These are phyloP conservation scores for Staphylotrichum tortipilum DNA, from an alignment of 495 filamentous ascomycete genomes.

Conservation along the genomic window DNA sequence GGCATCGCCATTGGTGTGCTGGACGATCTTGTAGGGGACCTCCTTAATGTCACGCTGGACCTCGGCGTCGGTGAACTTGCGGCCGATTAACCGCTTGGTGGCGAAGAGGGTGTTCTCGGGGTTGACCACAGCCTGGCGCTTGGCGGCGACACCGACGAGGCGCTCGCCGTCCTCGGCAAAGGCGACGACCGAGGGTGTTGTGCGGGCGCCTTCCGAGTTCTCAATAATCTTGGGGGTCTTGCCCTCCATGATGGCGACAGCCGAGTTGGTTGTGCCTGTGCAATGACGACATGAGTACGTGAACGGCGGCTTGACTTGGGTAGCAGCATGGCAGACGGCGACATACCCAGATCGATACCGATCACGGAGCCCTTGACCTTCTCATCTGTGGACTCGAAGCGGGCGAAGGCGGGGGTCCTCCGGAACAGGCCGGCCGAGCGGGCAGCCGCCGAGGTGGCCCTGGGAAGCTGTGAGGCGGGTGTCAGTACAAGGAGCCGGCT, in stretches of 20 bases:
- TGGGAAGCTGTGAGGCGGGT: conserved; percentile 42
- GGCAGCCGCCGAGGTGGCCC: conserved; percentile 35
- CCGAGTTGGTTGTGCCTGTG: conserved; percentile 92
- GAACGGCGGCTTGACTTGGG: conserved; percentile 1
- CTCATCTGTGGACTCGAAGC: conserved; percentile 75
- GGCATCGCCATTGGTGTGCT: conserved; percentile 95
- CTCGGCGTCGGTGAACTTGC: conserved; percentile 93
- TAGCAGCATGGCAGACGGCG: not conserved
- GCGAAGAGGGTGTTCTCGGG: conserved; percentile 98
- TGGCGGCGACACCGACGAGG: conserved; percentile 93
- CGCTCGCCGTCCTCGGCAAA: conserved; percentile 97
- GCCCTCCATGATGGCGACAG: conserved; percentile 96
- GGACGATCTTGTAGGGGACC: conserved; percentile 98
- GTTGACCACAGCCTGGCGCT: conserved; percentile 98
- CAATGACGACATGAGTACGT: conserved; percentile 18
- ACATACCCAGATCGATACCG: conserved; percentile 95
- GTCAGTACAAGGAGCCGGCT: conserved; percentile 8
- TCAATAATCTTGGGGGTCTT: conserved; percentile 93
- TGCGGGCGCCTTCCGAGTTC: conserved; percentile 81
- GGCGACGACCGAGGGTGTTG: conserved; percentile 93
- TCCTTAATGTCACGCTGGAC: conserved; percentile 97
- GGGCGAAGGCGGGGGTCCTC: conserved; percentile 42
- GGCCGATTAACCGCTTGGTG: conserved; percentile 98
- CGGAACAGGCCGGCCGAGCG: conserved; percentile 52
- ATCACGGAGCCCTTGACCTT: conserved; percentile 94